Evolutionary conservation across 768 basidiomycete species (phyloP).

Genomic region (Phlebiopsis gigantea): DNA sequence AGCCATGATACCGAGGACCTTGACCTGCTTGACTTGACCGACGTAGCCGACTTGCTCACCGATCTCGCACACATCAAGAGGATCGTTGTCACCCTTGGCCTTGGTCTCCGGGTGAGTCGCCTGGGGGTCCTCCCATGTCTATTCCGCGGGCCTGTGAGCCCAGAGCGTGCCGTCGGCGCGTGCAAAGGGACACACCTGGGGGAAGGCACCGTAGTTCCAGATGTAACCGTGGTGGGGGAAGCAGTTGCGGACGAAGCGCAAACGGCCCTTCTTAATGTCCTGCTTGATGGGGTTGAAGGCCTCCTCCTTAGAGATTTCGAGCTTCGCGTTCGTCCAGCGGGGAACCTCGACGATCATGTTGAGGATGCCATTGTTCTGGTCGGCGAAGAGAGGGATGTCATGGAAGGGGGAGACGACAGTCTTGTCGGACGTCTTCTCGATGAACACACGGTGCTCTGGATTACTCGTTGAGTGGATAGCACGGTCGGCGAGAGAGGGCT

Average conservation of each 20-base stretch:
- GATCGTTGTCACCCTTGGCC: constrained; percentile 98
- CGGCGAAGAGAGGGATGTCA: constrained; percentile 97
- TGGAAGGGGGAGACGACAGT: constrained; percentile 85
- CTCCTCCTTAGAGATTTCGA: constrained; percentile 93
- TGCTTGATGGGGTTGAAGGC: constrained; percentile 99
- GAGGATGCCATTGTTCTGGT: constrained; percentile 90
- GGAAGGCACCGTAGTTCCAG: constrained; percentile 99
- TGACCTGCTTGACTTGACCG: constrained; percentile 99
- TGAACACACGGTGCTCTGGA: constrained; percentile 90
- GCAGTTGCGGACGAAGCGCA: constrained; percentile 98
- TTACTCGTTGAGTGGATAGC: not conserved
- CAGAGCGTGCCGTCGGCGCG: not conserved
- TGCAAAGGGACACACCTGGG: constrained; percentile 57
- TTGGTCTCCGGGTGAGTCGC: constrained; percentile 92
- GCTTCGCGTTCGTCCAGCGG: constrained; percentile 99
- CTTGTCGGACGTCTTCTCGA: constrained; percentile 71
- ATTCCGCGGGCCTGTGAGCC: not conserved
- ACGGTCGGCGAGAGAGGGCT: constrained; percentile 11
- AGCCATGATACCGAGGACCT: constrained; percentile 99
- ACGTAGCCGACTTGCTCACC: constrained; percentile 97
- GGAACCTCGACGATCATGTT: constrained; percentile 99
- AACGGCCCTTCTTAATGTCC: constrained; percentile 93
- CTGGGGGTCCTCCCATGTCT: constrained; percentile 98
- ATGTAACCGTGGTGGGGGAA: constrained; percentile 99
- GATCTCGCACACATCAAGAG: constrained; percentile 99